Conservation (phyloP, 495 filamentous ascomycete genomes). For the Penicillium parvum region DNA sequence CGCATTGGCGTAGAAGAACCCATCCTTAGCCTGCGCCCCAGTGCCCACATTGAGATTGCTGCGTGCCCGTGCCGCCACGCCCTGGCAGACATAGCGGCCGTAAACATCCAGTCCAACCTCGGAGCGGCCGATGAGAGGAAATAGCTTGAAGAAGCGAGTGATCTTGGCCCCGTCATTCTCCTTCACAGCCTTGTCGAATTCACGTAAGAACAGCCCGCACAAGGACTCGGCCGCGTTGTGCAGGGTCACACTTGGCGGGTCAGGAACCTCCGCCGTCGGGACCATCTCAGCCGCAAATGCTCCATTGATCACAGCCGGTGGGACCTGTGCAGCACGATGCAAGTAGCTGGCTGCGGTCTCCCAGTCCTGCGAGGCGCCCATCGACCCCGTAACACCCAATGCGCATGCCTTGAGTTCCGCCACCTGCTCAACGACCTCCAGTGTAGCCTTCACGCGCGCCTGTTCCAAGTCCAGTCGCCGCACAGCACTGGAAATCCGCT, state of each 20-base stretch:
- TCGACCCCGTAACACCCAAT: constrained; percentile 88
- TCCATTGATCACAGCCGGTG: constrained; percentile 70
- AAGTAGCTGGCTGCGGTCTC: constrained; percentile 91
- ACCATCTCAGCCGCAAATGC: constrained; percentile 92
- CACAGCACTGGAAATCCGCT: constrained; percentile 78
- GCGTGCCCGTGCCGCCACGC: constrained; percentile 78
- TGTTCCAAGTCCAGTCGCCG: constrained; percentile 85
- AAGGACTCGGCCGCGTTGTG: constrained; percentile 81
- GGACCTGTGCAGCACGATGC: constrained; percentile 73
- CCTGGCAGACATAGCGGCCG: constrained; percentile 90
- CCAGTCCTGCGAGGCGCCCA: constrained; percentile 98
- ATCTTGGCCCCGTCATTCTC: constrained; percentile 82
- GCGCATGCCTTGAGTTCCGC: constrained; percentile 94
- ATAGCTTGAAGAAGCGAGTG: constrained; percentile 96
- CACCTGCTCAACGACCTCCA: constrained; percentile 92
- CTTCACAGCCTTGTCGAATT: constrained; percentile 88
- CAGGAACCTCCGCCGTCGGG: constrained; percentile 90
- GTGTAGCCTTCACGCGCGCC: constrained; percentile 78
- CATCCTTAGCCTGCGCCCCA: constrained; percentile 58
- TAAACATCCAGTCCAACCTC: constrained; percentile 92
- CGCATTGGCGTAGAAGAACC: constrained; percentile 88
- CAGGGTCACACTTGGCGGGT: constrained; percentile 82
- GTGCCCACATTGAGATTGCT: constrained; percentile 65
- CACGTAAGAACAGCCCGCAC: constrained; percentile 82
- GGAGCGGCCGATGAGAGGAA: constrained; percentile 86